Evolutionary conservation across 2,329 filamentous ascomycete species (phyloP), one percentile per base, ranked within the genome.

Genomic region (Venturia effusa): DNA sequence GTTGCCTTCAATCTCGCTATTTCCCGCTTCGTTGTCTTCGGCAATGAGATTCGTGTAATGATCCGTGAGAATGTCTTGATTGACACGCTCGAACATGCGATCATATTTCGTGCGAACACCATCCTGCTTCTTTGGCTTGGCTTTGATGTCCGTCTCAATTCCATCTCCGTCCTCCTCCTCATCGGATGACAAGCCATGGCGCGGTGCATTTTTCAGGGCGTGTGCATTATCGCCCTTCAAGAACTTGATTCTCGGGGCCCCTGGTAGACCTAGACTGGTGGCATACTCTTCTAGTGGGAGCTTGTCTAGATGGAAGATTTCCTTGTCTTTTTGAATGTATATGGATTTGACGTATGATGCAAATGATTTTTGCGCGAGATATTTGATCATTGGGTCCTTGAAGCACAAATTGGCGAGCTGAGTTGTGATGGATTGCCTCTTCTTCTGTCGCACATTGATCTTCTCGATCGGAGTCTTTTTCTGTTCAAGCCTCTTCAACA

Each of bases 321-420:
- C 88, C 76, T 96, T 97, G 73, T 97, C 92, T 70, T 88, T 92
- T 74, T 97, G 92, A 34, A 97, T 77, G 71, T 94, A 86, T 43
- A 99, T 77, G 1, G 92, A 95, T 66, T 89, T 86, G 15, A 88
- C 85, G 74, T 97, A 97, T 66, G 88, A 93, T 69, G 93, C 88
- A 70, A 99, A 99, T 0, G 94, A 92, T 74, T 97, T 99, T 72
- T 97, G 93, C 0, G 89, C 95, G 0, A 97, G 81, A 68, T 97
- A 97, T 71, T 97, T 97, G 68, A 97, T 78, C 67, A 96, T 90
- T 0, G 91, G 88, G 68, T 96, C 90, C 74, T 97, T 90, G 79
- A 97, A 99, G 71, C 91, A 96, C 87, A 97, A 91, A 69, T 90
- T 92, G 71, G 97, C 93, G 45, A 99, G 76, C 71, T 96, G 88